These are phyloP conservation scores for Jatropha curcas DNA, from an alignment of 345 rosid genomes.

Conservation along the genomic window DNA sequence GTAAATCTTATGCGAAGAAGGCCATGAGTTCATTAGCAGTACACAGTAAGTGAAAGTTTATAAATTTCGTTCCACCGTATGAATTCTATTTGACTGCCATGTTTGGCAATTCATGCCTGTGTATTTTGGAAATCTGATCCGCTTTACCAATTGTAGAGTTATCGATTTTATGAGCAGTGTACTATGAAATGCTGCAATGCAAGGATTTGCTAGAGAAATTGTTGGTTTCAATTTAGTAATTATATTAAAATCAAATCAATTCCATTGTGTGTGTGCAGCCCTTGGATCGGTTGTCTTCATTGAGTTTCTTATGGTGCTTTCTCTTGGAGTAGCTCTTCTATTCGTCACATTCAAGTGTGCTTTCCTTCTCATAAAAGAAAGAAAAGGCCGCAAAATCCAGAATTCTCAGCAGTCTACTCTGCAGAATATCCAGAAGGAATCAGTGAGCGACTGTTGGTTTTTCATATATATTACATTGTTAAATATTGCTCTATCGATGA, in stretches of 20 bases:
- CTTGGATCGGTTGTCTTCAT: slow-evolving; percentile 55
- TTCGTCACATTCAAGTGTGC: slow-evolving; percentile 80
- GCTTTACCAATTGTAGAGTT: not conserved
- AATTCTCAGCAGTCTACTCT: slow-evolving; percentile 10
- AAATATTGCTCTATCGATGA: too few relatives aligned
- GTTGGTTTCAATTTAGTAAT: not conserved
- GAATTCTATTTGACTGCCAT: not conserved
- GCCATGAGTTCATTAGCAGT: slow-evolving; percentile 58
- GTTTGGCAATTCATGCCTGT: not conserved
- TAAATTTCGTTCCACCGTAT: not conserved
- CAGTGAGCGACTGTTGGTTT: slow-evolving; percentile 30
- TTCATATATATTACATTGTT: too few relatives aligned
- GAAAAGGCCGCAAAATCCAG: slow-evolving; percentile 20
- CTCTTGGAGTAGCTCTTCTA: slow-evolving; percentile 55
- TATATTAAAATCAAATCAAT: not conserved
- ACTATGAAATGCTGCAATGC: too few relatives aligned
- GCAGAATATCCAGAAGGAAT: slow-evolving; percentile 21
- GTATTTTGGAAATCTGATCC: not conserved
- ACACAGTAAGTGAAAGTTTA: slow-evolving; percentile 47
- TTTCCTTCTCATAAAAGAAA: slow-evolving; percentile 52
- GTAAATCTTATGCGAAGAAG: slow-evolving; percentile 58
- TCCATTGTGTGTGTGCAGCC: slow-evolving; percentile 38
- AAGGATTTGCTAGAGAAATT: too few relatives aligned
- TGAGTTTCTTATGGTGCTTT: slow-evolving; percentile 51
- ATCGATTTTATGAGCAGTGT: too few relatives aligned